Base-by-base conservation (phyloP, 192 early-diverging fungal genomes). In the Chytriomyces sp. region DNA sequence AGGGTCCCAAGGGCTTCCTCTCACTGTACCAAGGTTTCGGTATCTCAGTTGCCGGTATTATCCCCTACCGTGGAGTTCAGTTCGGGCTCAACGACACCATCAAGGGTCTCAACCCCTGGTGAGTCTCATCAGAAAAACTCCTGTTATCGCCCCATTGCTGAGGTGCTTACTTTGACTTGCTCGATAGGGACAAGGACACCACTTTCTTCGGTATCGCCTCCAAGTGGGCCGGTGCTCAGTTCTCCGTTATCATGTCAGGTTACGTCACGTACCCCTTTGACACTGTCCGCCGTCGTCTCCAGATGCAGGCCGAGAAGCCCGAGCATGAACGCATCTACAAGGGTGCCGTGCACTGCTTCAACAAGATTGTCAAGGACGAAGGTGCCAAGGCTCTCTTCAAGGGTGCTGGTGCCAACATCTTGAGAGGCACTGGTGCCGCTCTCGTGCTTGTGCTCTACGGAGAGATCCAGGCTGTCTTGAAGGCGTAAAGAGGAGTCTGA, bases 401-500 rank as follows among this genome's bases (percentile, higher is more conserved):
- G 89, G 97, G 97, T 85, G 94, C 93, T 78, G 91, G 93, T 89
- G 94, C 97, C 77, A 96, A 99, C 90, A 93, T 98, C 78, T 93
- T 99, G 85, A 92, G 96, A 84, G 95, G 91, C 84, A 91, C 93
- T 78, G 96, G 92, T 83, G 96, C 93, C 90, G 94, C 96, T 72
- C 90, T 92, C 87, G 97, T 98, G 69, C 91, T 92, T 82, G 91
- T 87, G 56, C 71, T 75, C 55, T 85, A 85, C 77, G 84, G 78
- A 70, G 75, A 80, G 70, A 52, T 81, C 60, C 75, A 78, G 68
- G 58, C 65, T 34, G 30, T 33, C 49, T 33, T 67, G 65, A 67
- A 67, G 65, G 22, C 14, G 30, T 64, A 64, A 61, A n/a, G n/a
- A n/a, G n/a, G n/a, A n/a, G n/a, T n/a, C n/a, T n/a, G n/a, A n/a